Percentiles rank a stretch among this genome's conserved stretches.
These are phyloP conservation scores for Rhynchospora tenuis DNA, from an alignment of 176 grass and related monocot species.

Conservation along the genomic window DNA sequence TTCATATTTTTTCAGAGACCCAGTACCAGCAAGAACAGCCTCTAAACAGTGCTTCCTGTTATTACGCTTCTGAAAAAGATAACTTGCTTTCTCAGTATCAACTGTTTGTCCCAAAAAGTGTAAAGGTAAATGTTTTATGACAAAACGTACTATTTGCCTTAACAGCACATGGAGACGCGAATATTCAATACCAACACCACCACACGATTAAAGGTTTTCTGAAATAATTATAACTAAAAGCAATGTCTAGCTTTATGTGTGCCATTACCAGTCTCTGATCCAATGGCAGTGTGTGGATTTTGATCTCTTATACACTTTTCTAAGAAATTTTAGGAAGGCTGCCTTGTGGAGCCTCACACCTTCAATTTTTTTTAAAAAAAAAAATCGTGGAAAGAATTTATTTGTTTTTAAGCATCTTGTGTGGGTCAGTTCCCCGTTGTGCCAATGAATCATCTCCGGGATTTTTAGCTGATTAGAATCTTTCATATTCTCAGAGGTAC, in stretches of 20 bases:
- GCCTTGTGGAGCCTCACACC: neutral
- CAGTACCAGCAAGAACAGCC: neutral
- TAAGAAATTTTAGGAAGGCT: neutral
- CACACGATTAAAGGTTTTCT: neutral
- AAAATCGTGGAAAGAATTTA: neutral
- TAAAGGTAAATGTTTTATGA: conserved; percentile 6
- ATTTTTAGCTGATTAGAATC: neutral
- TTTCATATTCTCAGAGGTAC: neutral
- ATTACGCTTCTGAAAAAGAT: conserved; percentile 1
- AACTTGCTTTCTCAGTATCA: neutral
- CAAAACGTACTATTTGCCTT: conserved; percentile 7
- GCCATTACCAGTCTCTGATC: neutral
- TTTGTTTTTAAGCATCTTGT: neutral
- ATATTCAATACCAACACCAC: neutral
- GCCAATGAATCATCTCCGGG: neutral
- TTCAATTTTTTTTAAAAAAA: neutral
- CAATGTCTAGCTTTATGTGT: neutral
- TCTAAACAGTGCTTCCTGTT: neutral
- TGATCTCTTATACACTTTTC: neutral
- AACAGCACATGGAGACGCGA: neutral
- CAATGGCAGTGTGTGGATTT: neutral
- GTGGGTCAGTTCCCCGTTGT: neutral
- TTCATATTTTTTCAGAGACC: neutral
- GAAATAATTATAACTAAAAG: neutral
- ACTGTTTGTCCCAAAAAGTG: conserved; percentile 5